Percentiles rank a stretch among this genome's conserved stretches.
Conservation (phyloP, 2,329 filamentous ascomycete genomes). For the Neopestalotiopsis rosae region DNA sequence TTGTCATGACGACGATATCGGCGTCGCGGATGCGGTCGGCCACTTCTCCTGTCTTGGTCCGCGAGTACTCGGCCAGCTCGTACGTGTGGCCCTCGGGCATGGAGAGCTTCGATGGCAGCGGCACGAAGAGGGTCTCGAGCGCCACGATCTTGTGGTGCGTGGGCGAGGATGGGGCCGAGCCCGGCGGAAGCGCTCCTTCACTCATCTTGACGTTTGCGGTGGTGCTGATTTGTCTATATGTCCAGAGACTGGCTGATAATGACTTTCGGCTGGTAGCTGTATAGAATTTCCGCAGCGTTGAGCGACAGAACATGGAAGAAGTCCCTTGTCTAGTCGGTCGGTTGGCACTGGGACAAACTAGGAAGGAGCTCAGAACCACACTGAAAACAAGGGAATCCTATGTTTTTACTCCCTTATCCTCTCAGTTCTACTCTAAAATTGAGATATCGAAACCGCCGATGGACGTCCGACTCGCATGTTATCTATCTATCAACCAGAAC, state of each 20-base stretch:
- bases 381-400: not conserved
- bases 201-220: not conserved
- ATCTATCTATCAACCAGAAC: not conserved
- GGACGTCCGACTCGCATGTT: not conserved
- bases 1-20: slow-evolving; percentile 41
- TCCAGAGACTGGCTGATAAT: not conserved
- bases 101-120: slow-evolving; percentile 28
- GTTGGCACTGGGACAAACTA: not conserved
- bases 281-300: not conserved
- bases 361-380: not conserved
- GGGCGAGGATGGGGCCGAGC: not conserved
- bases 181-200: not conserved
- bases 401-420: not conserved
- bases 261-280: not conserved
- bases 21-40: slow-evolving; percentile 39
- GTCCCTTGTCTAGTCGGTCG: not conserved
- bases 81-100: slow-evolving; percentile 39
- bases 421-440: no score
- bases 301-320: not conserved
- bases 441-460: not conserved
- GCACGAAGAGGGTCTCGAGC: slow-evolving; percentile 38
- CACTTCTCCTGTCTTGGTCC: slow-evolving; percentile 32
- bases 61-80: slow-evolving; percentile 32
- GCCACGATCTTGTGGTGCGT: slow-evolving; percentile 39
- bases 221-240: not conserved